A percentile compares a stretch with the other conserved stretches of the same genome.
Conservation (phyloP, 2,329 filamentous ascomycete genomes). For the Diaporthe sp. region DNA sequence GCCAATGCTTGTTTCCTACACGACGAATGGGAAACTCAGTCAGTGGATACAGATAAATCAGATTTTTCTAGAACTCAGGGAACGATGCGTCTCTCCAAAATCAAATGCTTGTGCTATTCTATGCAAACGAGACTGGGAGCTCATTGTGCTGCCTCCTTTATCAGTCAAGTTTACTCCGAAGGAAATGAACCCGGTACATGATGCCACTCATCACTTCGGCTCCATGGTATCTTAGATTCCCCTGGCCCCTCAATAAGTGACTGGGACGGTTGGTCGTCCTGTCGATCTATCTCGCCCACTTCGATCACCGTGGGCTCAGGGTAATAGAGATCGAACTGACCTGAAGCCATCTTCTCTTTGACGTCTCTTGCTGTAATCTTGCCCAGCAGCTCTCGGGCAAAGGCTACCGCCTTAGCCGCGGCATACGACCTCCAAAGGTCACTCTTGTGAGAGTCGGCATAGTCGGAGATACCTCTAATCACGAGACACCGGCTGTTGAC, state of each 20-base stretch:
- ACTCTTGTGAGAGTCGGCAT: conserved; percentile 55
- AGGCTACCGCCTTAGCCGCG: conserved; percentile 48
- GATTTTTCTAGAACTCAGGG: not conserved
- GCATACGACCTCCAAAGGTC: conserved; percentile 54
- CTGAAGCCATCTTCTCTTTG: not conserved
- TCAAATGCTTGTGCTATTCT: too few species aligned
- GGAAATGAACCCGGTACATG: not conserved
- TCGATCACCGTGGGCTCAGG: not conserved
- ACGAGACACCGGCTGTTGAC: conserved; percentile 50
- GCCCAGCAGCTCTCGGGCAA: conserved; percentile 41
- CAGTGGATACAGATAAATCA: not conserved
- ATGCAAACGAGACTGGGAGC: not conserved
- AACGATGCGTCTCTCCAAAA: rapidly evolving
- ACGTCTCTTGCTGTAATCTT: not conserved
- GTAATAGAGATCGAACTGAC: not conserved
- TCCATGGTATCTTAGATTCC: not conserved
- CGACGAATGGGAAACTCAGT: not conserved
- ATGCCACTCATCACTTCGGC: not conserved
- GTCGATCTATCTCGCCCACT: not conserved
- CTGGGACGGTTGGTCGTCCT: not conserved
- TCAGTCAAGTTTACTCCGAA: not conserved
- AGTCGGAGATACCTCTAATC: conserved; percentile 56
- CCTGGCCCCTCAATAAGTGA: not conserved
- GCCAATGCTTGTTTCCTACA: not conserved
- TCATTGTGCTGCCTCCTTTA: not conserved